Base-by-base conservation (phyloP, 176 grass and related monocot species). In the Stipa capillata region DNA sequence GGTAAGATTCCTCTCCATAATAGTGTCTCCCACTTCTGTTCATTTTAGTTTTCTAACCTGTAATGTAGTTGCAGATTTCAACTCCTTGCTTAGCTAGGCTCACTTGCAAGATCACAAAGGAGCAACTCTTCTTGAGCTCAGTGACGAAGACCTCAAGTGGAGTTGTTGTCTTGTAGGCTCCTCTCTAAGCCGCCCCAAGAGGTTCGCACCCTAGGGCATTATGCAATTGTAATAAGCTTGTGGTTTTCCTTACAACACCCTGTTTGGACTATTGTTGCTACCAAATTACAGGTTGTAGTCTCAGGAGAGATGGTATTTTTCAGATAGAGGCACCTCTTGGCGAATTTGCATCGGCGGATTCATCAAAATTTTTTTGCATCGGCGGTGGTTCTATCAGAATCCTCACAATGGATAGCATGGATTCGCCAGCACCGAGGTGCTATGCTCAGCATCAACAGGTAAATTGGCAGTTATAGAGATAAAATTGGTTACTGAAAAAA, bases 401-500 rank as follows among this genome's bases (percentile, higher is more conserved):
- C 4, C 12, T 76, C 60, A 61, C 74, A 25, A 82, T 77, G 68
- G 66, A 86, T 27, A 84, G 74, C 29, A 45, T 69, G 44, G 71
- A 91, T 79, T 83, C 67, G 35, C 77, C 83, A 21, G 88, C 85
- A 1, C 85, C 65, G 32, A 88, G 84, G 53, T 79, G 83, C 51
- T 43, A 65, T 58, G 65, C 70, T 66, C 85, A 82, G 49, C 65
- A 78, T 64, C 83, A 34, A 24, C 72, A 74, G 88, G 88, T 86
- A 91, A 76, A 36, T 40, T 39, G 56, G 15, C 35, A 2, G 23
- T 47, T 41, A 20, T 34, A n/a, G 36, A 27, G 24, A 62, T 21
- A 27, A 71, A 42, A 61, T 65, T n/a, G n/a, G n/a, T n/a, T n/a
- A n/a, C n/a, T n/a, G n/a, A n/a, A n/a, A n/a, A n/a, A n/a, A n/a